Conservation (phyloP, 495 filamentous ascomycete genomes). For the Penicillium roqueforti region DNA sequence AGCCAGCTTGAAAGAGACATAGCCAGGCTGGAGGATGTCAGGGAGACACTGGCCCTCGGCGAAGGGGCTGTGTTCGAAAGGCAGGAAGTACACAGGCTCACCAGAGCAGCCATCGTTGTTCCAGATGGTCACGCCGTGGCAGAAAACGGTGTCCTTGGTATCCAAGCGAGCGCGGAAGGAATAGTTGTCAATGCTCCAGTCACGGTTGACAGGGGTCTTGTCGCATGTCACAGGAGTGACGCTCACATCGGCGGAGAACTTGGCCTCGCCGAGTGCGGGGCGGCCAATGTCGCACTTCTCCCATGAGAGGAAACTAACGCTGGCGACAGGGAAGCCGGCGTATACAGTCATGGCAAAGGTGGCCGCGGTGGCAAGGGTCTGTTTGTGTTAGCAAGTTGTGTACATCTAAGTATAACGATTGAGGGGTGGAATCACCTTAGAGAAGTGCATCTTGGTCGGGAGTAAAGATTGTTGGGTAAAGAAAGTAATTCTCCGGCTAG, state of each 20-base stretch:
- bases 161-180: constrained; percentile 20
- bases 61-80: constrained; percentile 16
- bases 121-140: constrained; percentile 21
- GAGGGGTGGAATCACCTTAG: constrained; percentile 4
- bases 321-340: constrained; percentile 22
- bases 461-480: not conserved
- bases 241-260: constrained; percentile 11
- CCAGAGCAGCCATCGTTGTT: constrained; percentile 26
- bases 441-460: constrained; percentile 16
- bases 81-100: constrained; percentile 15
- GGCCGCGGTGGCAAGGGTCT: constrained; percentile 23
- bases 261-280: constrained; percentile 15
- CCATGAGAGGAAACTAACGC: constrained; percentile 25
- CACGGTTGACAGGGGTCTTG: constrained; percentile 21
- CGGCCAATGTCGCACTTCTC: constrained; percentile 19
- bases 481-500: not conserved
- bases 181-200: constrained; percentile 27
- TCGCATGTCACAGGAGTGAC: constrained; percentile 23
- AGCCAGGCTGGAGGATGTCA: constrained; percentile 20
- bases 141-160: constrained; percentile 22
- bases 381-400: not conserved
- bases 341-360: constrained; percentile 18
- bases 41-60: constrained; percentile 20
- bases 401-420: not conserved
- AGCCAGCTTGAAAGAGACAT: constrained; percentile 21